Base-by-base conservation (phyloP, 1,284 basidiomycete genomes). In the Tilletia setariae region DNA sequence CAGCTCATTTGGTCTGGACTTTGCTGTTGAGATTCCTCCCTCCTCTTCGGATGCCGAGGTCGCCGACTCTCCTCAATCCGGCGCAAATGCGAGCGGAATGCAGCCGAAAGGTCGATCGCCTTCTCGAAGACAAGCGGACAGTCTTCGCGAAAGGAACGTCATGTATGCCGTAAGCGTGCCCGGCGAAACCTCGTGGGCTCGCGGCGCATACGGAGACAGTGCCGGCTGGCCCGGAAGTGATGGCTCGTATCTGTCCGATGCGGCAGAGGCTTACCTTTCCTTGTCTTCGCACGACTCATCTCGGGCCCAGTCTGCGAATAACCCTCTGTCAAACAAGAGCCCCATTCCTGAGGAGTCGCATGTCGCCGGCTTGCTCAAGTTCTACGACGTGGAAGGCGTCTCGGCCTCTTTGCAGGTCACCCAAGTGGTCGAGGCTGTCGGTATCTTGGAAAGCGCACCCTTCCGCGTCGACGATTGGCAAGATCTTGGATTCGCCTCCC, bases 101-200 rank as follows among this genome's bases (percentile, higher is more conserved):
- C 35, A 40, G 35, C 11, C 35, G 6, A 40, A 40, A 11, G 11
- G 6, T 40, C 53, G 44, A 9, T 64, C 70, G 44, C 64, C 67
- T 30, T 70, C 69, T 40, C 21, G 63, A 6, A 72, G 71, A 13
- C 76, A 79, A 30, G 77, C 80, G 43, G 70, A 75, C 16, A 74
- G 76, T n/a, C 65, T 83, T 2, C 72, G 71, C n/a, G 82, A 83
- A 62, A 63, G 82, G 23, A 77, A 78, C 21, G 72, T 79, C n/a
- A 74, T 83, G 65, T 82, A 79, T 61, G 74, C 77, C 28, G 79
- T 82, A 21, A 75, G 72, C 13, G 72, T 80, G 1, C 82, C 82
- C 2, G 82, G 79, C 1, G 80, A 82, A 70, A 76, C 78, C 9
- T 65, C 53, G 0, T 83, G 82, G 82, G 70, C 68, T 13, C 66